These are phyloP conservation scores for Harringtonia aguacate DNA, from an alignment of 2,329 filamentous ascomycete species.

Conservation along the genomic window DNA sequence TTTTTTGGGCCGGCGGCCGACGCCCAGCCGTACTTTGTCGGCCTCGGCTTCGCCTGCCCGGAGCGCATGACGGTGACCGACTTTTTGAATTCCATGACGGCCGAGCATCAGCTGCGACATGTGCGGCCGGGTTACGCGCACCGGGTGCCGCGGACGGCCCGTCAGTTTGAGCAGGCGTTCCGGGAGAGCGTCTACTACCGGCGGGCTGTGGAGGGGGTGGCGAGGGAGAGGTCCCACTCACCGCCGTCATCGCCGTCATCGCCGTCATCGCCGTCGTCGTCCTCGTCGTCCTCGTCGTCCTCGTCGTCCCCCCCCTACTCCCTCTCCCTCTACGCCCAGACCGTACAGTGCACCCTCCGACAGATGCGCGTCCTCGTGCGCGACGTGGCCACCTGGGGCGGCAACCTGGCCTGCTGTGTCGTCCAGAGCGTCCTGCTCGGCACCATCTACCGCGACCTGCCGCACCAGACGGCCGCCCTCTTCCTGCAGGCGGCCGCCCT, in stretches of 20 bases:
- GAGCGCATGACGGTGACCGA: slow-evolving; percentile 58
- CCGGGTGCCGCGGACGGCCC: slow-evolving; percentile 48
- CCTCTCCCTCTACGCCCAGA: background rate
- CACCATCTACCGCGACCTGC: background rate
- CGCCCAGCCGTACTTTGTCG: slow-evolving; percentile 54
- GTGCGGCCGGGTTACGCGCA: slow-evolving; percentile 56
- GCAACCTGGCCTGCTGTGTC: too few relatives aligned
- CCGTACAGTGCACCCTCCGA: background rate
- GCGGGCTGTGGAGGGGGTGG: too few relatives aligned
- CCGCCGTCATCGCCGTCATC: too few relatives aligned
- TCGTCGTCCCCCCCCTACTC: background rate
- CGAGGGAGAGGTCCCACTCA: too few relatives aligned
- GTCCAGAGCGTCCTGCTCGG: background rate
- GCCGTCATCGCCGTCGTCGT: too few relatives aligned
- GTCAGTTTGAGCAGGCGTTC: slow-evolving; percentile 46
- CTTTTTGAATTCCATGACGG: slow-evolving; percentile 66
- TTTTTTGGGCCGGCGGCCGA: slow-evolving; percentile 52
- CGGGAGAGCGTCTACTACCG: background rate
- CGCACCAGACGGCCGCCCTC: background rate
- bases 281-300: too few relatives aligned
- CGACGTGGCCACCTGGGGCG: background rate
- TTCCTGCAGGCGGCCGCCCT: background rate
- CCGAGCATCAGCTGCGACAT: slow-evolving; percentile 53
- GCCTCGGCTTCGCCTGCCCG: slow-evolving; percentile 53
- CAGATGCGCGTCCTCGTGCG: background rate